Conservation (phyloP, 495 filamentous ascomycete species). For the Hypoxylon fragiforme region DNA sequence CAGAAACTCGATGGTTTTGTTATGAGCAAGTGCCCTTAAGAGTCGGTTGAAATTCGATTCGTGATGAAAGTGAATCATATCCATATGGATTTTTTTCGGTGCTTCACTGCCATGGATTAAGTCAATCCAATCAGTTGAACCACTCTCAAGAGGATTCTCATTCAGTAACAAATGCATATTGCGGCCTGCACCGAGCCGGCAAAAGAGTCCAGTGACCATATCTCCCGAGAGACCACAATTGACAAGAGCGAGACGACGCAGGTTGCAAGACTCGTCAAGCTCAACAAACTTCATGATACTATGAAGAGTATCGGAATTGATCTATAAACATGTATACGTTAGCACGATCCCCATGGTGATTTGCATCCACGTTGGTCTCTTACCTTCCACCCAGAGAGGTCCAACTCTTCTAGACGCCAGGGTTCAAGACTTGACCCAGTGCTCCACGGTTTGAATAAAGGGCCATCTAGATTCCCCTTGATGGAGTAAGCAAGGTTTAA, state of each 20-base stretch:
- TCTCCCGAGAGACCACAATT: constrained; percentile 79
- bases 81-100: constrained; percentile 74
- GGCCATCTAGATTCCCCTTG: constrained; percentile 27
- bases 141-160: constrained; percentile 72
- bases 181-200: constrained; percentile 67
- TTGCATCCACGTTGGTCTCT: constrained; percentile 31
- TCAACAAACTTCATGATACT: constrained; percentile 67
- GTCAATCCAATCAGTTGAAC: constrained; percentile 62
- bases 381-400: constrained; percentile 67
- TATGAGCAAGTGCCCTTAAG: constrained; percentile 69
- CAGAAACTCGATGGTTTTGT: constrained; percentile 74
- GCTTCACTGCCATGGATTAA: constrained; percentile 73
- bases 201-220: constrained; percentile 76
- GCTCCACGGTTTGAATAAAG: constrained; percentile 36
- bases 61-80: constrained; percentile 80
- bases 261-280: constrained; percentile 61
- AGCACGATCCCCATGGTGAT: neutral
- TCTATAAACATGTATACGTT: constrained; percentile 32
- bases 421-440: constrained; percentile 50
- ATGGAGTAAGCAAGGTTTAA: constrained; percentile 35
- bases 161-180: constrained; percentile 78
- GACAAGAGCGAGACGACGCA: constrained; percentile 72
- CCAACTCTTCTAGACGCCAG: constrained; percentile 77
- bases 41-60: constrained; percentile 76
- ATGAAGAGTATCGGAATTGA: constrained; percentile 58